Percentiles rank a stretch among this genome's conserved stretches.
Conservation (phyloP, 805 yeast species). For the Candida gorgasii region DNA sequence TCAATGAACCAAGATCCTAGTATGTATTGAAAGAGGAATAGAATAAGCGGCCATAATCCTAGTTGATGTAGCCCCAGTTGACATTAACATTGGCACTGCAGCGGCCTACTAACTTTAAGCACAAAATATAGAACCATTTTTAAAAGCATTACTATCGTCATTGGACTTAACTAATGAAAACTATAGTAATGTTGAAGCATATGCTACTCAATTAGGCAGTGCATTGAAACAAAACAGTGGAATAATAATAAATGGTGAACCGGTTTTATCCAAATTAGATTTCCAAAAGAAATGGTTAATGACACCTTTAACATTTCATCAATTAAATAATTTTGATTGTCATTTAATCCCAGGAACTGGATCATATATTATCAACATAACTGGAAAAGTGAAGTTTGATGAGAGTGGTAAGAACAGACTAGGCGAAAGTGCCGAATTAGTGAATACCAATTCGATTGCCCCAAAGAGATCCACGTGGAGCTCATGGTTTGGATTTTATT, state of each 20-base stretch:
- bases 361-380: conserved; percentile 49
- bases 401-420: conserved; percentile 68
- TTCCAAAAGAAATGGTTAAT: conserved; percentile 62
- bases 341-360: conserved; percentile 70
- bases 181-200: conserved; percentile 34
- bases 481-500: conserved; percentile 66
- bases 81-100: no score
- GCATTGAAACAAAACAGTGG: conserved; percentile 54
- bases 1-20: conserved; percentile 18
- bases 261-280: conserved; percentile 45
- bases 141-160: conserved; percentile 33
- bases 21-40: no score
- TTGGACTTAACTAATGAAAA: conserved; percentile 37
- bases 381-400: conserved; percentile 71
- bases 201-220: conserved; percentile 48
- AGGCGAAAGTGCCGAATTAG: conserved; percentile 63
- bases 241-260: conserved; percentile 59
- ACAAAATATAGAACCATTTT: conserved; percentile 39
- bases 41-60: no score
- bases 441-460: conserved; percentile 16
- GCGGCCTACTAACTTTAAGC: conserved; percentile 18
- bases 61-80: no score
- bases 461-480: conserved; percentile 61
- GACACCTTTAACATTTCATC: conserved; percentile 61
- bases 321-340: conserved; percentile 60